Evolutionary conservation across 2,329 filamentous ascomycete genomes (phyloP).

Genomic region (Ceratocystis albifundus): DNA sequence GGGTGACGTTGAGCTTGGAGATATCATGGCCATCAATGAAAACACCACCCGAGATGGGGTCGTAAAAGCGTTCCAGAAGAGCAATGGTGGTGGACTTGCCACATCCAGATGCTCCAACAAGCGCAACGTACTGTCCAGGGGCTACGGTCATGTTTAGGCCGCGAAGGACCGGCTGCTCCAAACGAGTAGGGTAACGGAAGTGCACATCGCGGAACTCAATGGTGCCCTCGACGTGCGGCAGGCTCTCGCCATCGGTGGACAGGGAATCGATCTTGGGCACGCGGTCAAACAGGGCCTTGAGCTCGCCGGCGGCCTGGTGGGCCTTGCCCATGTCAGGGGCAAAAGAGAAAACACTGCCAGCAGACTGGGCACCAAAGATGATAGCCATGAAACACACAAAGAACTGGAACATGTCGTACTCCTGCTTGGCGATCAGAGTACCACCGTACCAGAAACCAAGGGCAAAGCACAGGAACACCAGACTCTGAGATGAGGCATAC

Average conservation of each 20-base stretch:
- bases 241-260: constrained; percentile 53
- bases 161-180: constrained; percentile 81
- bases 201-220: constrained; percentile 89
- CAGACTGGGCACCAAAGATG: constrained; percentile 85
- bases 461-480: constrained; percentile 73
- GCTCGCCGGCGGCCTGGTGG: constrained; percentile 65
- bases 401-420: constrained; percentile 76
- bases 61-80: constrained; percentile 87
- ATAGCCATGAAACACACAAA: constrained; percentile 82
- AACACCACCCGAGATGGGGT: constrained; percentile 68
- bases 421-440: constrained; percentile 54
- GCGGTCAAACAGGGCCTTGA: constrained; percentile 75
- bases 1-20: constrained; percentile 65
- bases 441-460: constrained; percentile 92
- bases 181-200: constrained; percentile 85
- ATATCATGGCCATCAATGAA: constrained; percentile 78
- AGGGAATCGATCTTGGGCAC: constrained; percentile 73
- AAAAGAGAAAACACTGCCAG: constrained; percentile 79
- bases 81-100: constrained; percentile 92
- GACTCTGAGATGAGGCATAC: constrained; percentile 73
- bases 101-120: constrained; percentile 89
- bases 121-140: constrained; percentile 71
- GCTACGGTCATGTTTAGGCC: constrained; percentile 64
- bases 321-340: constrained; percentile 91
- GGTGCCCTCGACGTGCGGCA: constrained; percentile 57